A percentile compares a stretch with the other conserved stretches of the same genome.
Evolutionary conservation across 2,329 filamentous ascomycete genomes (phyloP).

Genomic region (Thelonectria blattea): DNA sequence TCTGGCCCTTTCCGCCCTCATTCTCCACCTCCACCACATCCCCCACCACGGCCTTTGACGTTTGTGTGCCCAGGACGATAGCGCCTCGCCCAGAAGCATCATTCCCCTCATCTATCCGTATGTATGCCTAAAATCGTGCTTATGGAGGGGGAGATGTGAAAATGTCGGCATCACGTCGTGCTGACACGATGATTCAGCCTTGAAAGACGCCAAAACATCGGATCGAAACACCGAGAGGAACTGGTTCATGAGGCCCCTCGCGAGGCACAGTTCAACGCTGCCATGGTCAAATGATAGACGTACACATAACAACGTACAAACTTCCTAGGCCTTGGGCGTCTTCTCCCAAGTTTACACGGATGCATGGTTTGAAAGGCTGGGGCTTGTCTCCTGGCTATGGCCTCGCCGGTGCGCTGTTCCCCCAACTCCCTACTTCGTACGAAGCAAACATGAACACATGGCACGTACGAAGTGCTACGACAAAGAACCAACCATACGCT

Average conservation of each 20-base stretch:
- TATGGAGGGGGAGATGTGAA: conserved; percentile 11
- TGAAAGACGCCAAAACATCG: conserved; percentile 1
- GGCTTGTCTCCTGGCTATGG: conserved; percentile 17
- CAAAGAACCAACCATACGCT: background rate
- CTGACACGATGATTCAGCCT: conserved; percentile 15
- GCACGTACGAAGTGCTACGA: conserved; percentile 5
- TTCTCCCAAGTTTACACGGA: background rate
- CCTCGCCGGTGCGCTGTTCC: background rate
- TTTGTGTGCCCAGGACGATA: conserved; percentile 23
- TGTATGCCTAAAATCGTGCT: conserved; percentile 11
- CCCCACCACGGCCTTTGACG: conserved; percentile 29
- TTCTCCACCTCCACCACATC: conserved; percentile 31
- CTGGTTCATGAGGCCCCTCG: conserved; percentile 6
- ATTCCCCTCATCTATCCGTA: conserved; percentile 18
- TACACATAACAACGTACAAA: conserved; percentile 11
- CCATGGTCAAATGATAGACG: conserved; percentile 2
- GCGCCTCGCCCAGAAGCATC: conserved; percentile 9
- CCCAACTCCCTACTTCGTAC: background rate
- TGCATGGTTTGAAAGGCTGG: conserved; percentile 22
- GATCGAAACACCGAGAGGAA: conserved; percentile 1
- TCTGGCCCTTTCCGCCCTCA: conserved; percentile 5
- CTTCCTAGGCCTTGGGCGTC: conserved; percentile 1
- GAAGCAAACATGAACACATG: conserved; percentile 2
- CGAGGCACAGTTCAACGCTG: background rate
- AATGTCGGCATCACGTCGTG: background rate